Conservation (phyloP, 192 early-diverging fungal genomes). For the Geranomyces michiganensis region DNA sequence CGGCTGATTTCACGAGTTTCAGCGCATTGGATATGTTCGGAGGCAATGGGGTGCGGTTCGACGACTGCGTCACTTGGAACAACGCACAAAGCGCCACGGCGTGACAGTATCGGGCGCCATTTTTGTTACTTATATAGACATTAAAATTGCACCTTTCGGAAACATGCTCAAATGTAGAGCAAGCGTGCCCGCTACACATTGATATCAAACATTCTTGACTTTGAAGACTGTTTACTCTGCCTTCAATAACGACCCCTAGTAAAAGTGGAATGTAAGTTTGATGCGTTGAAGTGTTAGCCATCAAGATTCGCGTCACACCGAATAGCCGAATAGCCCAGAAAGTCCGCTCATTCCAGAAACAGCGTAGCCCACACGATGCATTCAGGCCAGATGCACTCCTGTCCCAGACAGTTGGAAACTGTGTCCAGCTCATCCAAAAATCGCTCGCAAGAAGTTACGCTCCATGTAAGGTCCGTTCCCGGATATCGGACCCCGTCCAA, state of each 20-base stretch:
- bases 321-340: not conserved
- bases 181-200: no score
- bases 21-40: slow-evolving; percentile 98
- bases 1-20: not conserved
- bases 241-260: not conserved
- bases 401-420: not conserved
- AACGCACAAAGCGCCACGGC: not conserved
- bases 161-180: no score
- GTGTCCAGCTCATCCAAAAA: not conserved
- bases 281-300: not conserved
- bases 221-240: not conserved
- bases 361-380: no score
- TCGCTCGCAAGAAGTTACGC: not conserved
- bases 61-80: slow-evolving; percentile 61
- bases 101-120: no score
- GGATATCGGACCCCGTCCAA: no score
- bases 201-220: not conserved
- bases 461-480: no score
- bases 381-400: no score
- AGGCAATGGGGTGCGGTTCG: slow-evolving; percentile 77
- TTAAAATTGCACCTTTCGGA: no score
- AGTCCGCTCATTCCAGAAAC: not conserved
- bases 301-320: not conserved
- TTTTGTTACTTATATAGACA: no score
- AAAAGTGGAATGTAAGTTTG: not conserved